Percentiles rank a stretch among this genome's conserved stretches.
Evolutionary conservation across 2,329 filamentous ascomycete genomes (phyloP).

Genomic region (Zymoseptoria crescenta): DNA sequence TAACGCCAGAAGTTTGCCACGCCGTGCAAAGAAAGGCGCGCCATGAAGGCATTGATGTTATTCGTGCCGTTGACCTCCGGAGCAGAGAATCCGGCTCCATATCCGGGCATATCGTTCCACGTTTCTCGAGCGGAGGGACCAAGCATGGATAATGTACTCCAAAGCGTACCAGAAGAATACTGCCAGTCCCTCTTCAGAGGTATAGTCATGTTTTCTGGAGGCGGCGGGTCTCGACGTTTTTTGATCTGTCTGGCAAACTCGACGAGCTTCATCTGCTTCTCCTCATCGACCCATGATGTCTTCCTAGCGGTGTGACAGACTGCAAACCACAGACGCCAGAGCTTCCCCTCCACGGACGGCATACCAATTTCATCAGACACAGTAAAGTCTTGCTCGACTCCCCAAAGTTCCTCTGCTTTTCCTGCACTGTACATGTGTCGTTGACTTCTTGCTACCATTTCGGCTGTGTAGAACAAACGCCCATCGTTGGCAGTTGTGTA

Average conservation of each 20-base stretch:
- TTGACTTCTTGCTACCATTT: conserved; percentile 1
- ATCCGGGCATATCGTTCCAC: conserved; percentile 18
- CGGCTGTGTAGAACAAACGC: conserved; percentile 1
- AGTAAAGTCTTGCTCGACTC: background rate
- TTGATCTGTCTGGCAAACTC: conserved; percentile 16
- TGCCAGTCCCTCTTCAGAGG: background rate
- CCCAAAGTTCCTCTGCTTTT: conserved; percentile 2
- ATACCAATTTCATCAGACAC: background rate
- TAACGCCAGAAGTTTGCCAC: conserved; percentile 19
- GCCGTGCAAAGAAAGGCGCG: conserved; percentile 17
- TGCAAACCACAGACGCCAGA: background rate
- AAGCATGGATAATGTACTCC: background rate
- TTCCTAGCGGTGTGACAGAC: background rate
- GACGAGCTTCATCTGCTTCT: background rate
- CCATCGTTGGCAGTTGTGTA: conserved; percentile 8
- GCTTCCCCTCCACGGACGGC: background rate
- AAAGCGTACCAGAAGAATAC: background rate
- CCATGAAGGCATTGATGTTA: conserved; percentile 29
- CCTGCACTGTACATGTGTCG: background rate
- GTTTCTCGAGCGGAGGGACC: background rate
- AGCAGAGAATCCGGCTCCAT: conserved; percentile 13
- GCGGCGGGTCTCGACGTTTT: conserved; percentile 17
- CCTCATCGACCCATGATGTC: background rate
- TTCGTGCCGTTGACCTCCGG: conserved; percentile 27
- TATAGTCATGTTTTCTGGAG: conserved; percentile 3